A percentile compares a stretch with the other conserved stretches of the same genome.
Conservation (phyloP, 495 filamentous ascomycete species). For the Neurospora cerealis region DNA sequence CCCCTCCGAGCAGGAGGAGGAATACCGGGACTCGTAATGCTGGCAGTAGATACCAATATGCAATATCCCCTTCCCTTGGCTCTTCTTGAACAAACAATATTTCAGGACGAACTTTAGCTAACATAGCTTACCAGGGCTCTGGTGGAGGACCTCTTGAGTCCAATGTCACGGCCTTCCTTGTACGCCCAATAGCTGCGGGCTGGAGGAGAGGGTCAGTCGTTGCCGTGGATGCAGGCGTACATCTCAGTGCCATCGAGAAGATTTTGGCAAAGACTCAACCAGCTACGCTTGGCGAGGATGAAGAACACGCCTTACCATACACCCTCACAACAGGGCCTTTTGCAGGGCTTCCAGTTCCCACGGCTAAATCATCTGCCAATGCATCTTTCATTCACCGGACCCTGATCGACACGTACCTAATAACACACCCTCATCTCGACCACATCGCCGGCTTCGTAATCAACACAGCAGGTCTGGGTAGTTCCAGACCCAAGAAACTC, state of each 20-base stretch:
- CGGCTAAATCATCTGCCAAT: slow-evolving; percentile 56
- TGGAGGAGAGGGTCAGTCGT: slow-evolving; percentile 76
- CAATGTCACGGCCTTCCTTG: slow-evolving; percentile 78
- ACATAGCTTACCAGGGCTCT: slow-evolving; percentile 54
- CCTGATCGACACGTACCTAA: slow-evolving; percentile 75
- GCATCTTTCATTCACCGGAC: slow-evolving; percentile 66
- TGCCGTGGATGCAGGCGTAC: slow-evolving; percentile 86
- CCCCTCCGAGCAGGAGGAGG: background rate
- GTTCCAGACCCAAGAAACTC: slow-evolving; percentile 64
- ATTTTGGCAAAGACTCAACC: slow-evolving; percentile 49
- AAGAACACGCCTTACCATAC: slow-evolving; percentile 20
- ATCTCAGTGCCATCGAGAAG: slow-evolving; percentile 70
- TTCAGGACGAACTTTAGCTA: slow-evolving; percentile 1
- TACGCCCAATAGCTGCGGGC: slow-evolving; percentile 64
- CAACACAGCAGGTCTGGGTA: slow-evolving; percentile 77
- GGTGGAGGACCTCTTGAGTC: slow-evolving; percentile 86
- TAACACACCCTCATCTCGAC: slow-evolving; percentile 92
- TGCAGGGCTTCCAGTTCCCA: slow-evolving; percentile 56
- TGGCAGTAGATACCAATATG: background rate
- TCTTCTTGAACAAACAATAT: no score
- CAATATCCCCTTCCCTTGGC: background rate
- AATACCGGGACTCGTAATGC: background rate
- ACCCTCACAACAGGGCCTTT: slow-evolving; percentile 52
- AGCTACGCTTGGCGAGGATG: slow-evolving; percentile 30
- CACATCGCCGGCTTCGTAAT: slow-evolving; percentile 86